Base-by-base conservation (phyloP, 208 protist genomes). In the Acanthamoeba healyi region DNA sequence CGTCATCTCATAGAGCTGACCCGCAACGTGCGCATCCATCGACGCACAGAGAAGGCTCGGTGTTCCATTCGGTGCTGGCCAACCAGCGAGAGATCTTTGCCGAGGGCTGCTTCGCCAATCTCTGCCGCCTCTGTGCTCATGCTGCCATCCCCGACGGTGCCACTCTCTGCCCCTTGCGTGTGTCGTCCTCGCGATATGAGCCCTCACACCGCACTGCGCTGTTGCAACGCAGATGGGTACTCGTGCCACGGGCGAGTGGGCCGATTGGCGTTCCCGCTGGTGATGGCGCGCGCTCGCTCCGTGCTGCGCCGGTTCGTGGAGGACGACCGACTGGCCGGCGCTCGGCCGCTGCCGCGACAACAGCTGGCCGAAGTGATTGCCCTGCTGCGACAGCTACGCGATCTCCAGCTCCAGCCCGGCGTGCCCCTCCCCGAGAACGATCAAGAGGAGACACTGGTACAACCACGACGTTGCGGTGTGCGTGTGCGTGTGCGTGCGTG, bases 11-110 rank as follows among this genome's bases (percentile, higher is more conserved):
- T n/a, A n/a, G n/a, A n/a, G n/a, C n/a, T n/a, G n/a, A n/a, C 49
- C 49, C 49, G 6, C 49, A 15, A 15, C 54, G 10, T 26, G 22
- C 17, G 19, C 54, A 26, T 26, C 7, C 54, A 19, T 24, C 2
- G 12, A 26, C 36, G 65, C 9, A 74, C 65, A 91, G 84, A 34
- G 84, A 91, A 24, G 84, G 84, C 29, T 91, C 56, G 51, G 84
- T 91, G 84, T 91, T 91, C 22, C 84, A 91, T 26, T 49, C 84
- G 56, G 56, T 51, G 51, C 56, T 36, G 46, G 56, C 54, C n/a
- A 70, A 91, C 32, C 84, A 91, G 61, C 51, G 84, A 5, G 84
- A 91, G 84, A 70, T n/a, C 24, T 91, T 91, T 42, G 84, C 84
- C 24, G 84, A 91, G 56, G 84, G 56, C n/a, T 91, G 84, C 54